Evolutionary conservation across 768 basidiomycete species (phyloP).

Genomic region (Tricholoma matsutake): DNA sequence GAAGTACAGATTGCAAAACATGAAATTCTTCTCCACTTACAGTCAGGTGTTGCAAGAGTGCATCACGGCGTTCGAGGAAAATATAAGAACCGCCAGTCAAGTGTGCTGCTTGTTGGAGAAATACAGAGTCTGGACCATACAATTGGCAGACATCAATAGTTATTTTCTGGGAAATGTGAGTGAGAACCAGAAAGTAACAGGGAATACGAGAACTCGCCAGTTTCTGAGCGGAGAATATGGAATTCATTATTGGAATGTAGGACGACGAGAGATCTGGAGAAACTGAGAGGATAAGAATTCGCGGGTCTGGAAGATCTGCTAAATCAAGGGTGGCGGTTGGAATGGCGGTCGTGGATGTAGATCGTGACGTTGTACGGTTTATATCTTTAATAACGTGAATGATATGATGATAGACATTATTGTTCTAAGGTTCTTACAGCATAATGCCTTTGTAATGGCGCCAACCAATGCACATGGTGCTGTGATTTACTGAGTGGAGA

Average conservation of each 20-base stretch:
- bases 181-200: background rate
- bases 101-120: slow-evolving; percentile 96
- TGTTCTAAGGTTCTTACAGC: slow-evolving; percentile 51
- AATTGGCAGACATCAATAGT: slow-evolving; percentile 96
- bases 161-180: slow-evolving; percentile 65
- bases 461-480: slow-evolving; percentile 77
- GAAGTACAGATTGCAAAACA: slow-evolving; percentile 1
- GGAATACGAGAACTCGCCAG: slow-evolving; percentile 48
- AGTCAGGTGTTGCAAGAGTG: slow-evolving; percentile 88
- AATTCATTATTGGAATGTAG: slow-evolving; percentile 98
- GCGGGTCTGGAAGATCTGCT: slow-evolving; percentile 33
- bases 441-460: slow-evolving; percentile 88
- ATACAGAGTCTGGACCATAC: slow-evolving; percentile 85
- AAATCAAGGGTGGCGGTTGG: slow-evolving; percentile 28
- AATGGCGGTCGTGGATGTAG: slow-evolving; percentile 27
- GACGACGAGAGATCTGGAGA: slow-evolving; percentile 87
- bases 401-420: background rate
- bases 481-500: slow-evolving; percentile 17
- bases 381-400: slow-evolving; percentile 29
- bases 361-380: slow-evolving; percentile 34
- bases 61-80: slow-evolving; percentile 73
- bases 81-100: slow-evolving; percentile 95
- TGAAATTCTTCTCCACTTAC: slow-evolving; percentile 33
- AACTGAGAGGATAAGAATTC: slow-evolving; percentile 75
- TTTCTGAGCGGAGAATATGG: slow-evolving; percentile 98